These are phyloP conservation scores for Phaffomyces opuntiae DNA, from an alignment of 805 yeast genomes.

Conservation along the genomic window DNA sequence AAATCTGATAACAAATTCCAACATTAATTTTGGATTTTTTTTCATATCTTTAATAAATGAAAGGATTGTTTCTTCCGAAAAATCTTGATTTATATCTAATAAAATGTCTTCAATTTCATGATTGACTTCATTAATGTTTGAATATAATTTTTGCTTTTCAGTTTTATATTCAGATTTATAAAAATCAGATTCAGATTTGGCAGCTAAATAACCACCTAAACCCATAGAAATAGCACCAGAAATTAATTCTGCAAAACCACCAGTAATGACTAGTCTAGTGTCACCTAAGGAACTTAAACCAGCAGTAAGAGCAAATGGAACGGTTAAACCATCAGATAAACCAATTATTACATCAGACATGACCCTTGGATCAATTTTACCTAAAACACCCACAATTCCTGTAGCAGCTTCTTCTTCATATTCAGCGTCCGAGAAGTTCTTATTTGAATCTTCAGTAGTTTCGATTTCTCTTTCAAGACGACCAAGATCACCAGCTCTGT, in stretches of 20 bases:
- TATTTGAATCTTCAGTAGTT: conserved; percentile 1
- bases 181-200: conserved; percentile 78
- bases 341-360: conserved; percentile 94
- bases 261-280: conserved; percentile 85
- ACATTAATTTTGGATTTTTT: conserved; percentile 66
- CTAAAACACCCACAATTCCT: conserved; percentile 23
- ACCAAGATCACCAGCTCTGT: conserved; percentile 10
- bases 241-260: conserved; percentile 95
- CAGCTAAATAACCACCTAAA: conserved; percentile 93
- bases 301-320: conserved; percentile 97
- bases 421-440: conserved; percentile 6
- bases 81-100: conserved; percentile 51
- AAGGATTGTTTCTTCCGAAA: conserved; percentile 64
- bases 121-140: conserved; percentile 56
- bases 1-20: conserved; percentile 79
- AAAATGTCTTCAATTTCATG: conserved; percentile 78
- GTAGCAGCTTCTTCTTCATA: conserved; percentile 5
- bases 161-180: conserved; percentile 63
- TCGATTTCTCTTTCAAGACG: conserved; percentile 4
- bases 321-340: conserved; percentile 90
- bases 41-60: conserved; percentile 75
- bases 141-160: conserved; percentile 63
- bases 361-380: conserved; percentile 77
- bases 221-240: conserved; percentile 99
- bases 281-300: conserved; percentile 90